These are phyloP conservation scores for Arabidopsis lyrata DNA, from an alignment of 441 rosid species.

Conservation along the genomic window DNA sequence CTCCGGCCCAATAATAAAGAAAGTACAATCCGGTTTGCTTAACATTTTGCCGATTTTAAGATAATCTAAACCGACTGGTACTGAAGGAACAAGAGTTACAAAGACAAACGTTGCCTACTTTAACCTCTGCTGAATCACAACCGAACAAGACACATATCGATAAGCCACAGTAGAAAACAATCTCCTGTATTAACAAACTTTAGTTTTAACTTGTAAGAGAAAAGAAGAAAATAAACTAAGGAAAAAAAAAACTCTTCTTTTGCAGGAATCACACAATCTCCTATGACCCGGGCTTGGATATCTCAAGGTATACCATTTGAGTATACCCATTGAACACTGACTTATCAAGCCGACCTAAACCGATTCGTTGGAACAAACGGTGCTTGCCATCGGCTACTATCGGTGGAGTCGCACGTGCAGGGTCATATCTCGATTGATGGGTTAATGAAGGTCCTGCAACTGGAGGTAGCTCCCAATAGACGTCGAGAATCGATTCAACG, in stretches of 20 bases:
- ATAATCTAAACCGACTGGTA: constrained; percentile 10
- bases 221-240: constrained; percentile 26
- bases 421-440: constrained; percentile 90
- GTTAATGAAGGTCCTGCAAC: constrained; percentile 94
- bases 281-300: constrained; percentile 66
- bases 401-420: constrained; percentile 77
- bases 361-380: constrained; percentile 77
- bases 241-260: constrained; percentile 27
- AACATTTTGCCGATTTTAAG: constrained; percentile 4
- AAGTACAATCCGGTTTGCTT: not conserved
- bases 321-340: constrained; percentile 96
- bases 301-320: constrained; percentile 91
- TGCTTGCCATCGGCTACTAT: constrained; percentile 88
- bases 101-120: not conserved
- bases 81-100: not conserved
- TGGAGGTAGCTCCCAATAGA: constrained; percentile 96
- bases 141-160: constrained; percentile 8
- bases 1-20: constrained; percentile 13
- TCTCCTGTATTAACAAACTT: constrained; percentile 36
- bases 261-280: constrained; percentile 27
- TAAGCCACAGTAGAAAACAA: constrained; percentile 12
- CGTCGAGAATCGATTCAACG: constrained; percentile 77
- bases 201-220: constrained; percentile 23
- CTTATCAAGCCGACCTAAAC: constrained; percentile 71
- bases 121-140: constrained; percentile 11